Evolutionary conservation across 2,329 filamentous ascomycete species (phyloP), one percentile per base, ranked within the genome.

Genomic region (Penicillium crustosum): DNA sequence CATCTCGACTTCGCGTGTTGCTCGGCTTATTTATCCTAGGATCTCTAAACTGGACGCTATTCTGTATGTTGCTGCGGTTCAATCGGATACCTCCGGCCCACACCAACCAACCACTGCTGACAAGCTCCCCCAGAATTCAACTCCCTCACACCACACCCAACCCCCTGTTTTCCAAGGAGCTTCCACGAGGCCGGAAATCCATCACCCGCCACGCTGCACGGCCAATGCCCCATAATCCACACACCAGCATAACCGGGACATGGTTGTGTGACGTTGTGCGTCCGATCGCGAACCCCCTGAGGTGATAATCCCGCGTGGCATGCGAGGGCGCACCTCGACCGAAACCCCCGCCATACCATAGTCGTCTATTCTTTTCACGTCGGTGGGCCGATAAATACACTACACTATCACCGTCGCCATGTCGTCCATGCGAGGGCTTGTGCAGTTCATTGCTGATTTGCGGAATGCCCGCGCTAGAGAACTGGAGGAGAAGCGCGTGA

Each of bases 401-500:
- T 19, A 27, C 29, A 6, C 17, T 39, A 29, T 38, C 21, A 19
- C 47, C 64, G 70, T 41, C 49, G 8, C 29, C 2, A 78, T 78
- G 76, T 77, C 76, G 64, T 81, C 79, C 21, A 81, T 81, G 79
- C 77, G 78, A 77, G 93, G 94, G 29, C 82, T 99, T 67, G 94
- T 99, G 48, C 95, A 97, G 75, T 99, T 99, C 80, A 99, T 99
- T 75, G 94, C 94, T 61, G 94, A 99, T 75, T 77, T 99, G 70
- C 84, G 94, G 73, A 99, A 99, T 76, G 94, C 94, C 53, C 85
- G 94, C 75, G 94, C 95, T 47, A 86, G 95, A 61, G 94, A 99
- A 75, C 80, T 99, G 62, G 94, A 99, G 76, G 94, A 99, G 82
- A 99, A 99, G 83, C 86, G 94, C 73, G 97, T 99, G 81, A 99